phyloP scores from a whole-genome alignment of 495 filamentous ascomycete species.

The Aspergillus conjunctus region DNA sequence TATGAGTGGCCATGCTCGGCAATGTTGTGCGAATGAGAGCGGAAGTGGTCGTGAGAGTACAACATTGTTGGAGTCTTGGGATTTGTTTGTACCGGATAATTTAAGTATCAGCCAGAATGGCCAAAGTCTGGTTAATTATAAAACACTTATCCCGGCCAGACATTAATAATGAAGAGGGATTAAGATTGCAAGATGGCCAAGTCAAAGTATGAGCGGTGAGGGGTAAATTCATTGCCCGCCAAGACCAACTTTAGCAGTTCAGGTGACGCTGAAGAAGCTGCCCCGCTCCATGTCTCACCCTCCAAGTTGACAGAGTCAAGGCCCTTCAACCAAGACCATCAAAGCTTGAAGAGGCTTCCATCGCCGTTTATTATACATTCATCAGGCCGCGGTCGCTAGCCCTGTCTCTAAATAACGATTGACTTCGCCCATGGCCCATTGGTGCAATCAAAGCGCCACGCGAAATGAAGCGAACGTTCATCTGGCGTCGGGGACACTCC shows the following conservation, averaged over 20 bases:
- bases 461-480: neutral
- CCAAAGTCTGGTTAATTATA: neutral
- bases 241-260: neutral
- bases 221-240: neutral
- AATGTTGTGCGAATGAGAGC: too few species aligned
- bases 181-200: neutral
- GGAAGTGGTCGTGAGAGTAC: neutral
- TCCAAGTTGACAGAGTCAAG: neutral
- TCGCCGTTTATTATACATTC: neutral
- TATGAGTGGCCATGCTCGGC: too few species aligned
- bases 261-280: too few species aligned
- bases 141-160: neutral
- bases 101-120: too few species aligned
- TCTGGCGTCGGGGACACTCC: slow-evolving; percentile 9
- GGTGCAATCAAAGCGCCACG: slow-evolving; percentile 10
- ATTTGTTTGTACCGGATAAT: too few species aligned
- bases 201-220: neutral
- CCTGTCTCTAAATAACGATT: slow-evolving; percentile 1
- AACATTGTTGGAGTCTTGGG: neutral
- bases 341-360: neutral
- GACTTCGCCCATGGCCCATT: neutral
- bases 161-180: neutral
- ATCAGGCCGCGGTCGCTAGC: neutral
- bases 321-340: neutral
- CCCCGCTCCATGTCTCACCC: neutral